Evolutionary conservation across 2,329 filamentous ascomycete genomes (phyloP).

Genomic region (Hymenoscyphus linearis): DNA sequence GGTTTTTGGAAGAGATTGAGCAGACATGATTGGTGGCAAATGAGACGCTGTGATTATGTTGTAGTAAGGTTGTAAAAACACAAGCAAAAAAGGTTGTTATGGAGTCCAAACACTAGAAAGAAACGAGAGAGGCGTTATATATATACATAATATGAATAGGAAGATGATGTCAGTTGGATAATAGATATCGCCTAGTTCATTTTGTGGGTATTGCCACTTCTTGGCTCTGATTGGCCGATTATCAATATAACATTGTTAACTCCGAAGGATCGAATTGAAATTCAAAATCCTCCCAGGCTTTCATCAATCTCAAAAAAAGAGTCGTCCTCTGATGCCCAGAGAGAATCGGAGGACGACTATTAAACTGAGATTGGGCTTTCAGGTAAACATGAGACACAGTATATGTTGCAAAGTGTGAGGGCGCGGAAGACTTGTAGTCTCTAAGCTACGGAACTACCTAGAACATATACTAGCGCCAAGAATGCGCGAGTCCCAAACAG

Average conservation of each 20-base stretch:
- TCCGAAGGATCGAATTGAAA: not conserved
- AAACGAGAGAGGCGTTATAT: not conserved
- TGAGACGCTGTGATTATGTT: not conserved
- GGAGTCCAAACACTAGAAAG: not conserved
- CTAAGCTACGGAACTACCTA: too few relatives aligned
- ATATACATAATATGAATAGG: not conserved
- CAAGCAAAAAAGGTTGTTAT: not conserved
- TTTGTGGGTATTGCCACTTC: not conserved
- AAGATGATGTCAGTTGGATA: not conserved
- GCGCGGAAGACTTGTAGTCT: too few relatives aligned
- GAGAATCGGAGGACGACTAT: too few relatives aligned
- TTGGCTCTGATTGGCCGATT: not conserved
- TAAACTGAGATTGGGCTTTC: too few relatives aligned
- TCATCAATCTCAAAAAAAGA: too few relatives aligned
- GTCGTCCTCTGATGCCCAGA: too few relatives aligned
- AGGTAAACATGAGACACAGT: too few relatives aligned
- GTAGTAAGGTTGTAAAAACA: not conserved
- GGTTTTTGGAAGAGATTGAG: conserved; percentile 1
- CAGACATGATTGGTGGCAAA: not conserved
- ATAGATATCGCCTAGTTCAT: not conserved
- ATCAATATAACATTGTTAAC: not conserved
- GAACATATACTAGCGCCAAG: too few relatives aligned
- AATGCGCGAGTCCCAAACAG: too few relatives aligned
- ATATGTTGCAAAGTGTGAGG: too few relatives aligned
- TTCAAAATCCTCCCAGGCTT: too few relatives aligned